Evolutionary conservation across 352 stramenopile species (phyloP), one percentile per base, ranked within the genome.

Genomic region (Hyaloperonospora brassicae): DNA sequence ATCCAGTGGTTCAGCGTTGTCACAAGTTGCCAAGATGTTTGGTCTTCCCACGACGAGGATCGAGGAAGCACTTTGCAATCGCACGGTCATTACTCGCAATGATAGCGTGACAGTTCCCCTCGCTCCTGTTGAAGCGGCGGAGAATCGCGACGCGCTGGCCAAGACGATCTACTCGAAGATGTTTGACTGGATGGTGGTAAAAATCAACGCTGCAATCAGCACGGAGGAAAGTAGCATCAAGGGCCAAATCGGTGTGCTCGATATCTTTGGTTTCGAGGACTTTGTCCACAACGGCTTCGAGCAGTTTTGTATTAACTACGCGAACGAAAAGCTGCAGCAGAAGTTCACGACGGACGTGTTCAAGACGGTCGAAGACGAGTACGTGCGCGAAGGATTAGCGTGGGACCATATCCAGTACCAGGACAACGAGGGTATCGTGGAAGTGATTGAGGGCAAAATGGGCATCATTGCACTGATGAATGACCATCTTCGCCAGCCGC

Each of bases 251-350:
- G 96, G 96, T 52, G 95, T 99, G 34, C 70, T 99, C 47, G 96
- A 99, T 89, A 99, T 99, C 66, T 99, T 98, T 66, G 96, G 96
- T 35, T 99, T 99, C 61, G 96, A 99, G 71, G 96, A 97, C 61
- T 99, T 99, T 57, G 85, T 70, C 13, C 84, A 93, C 55, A 96
- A 96, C 59, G 85, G 86, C 44, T 96, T 96, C 56, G 87, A 96
- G 57, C 87, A 96, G 62, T 95, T 96, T 55, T 93, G 87, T 49
- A 96, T 96, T 68, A 96, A 96, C 68, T 96, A 96, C 54, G 87
- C 87, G 25, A 96, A 96, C 68, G 89, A 95, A 64, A 79, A 95
- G 78, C 57, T 94, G 50, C 84, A 94, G 61, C 84, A 94, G 47
- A 84, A 98, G 89, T 91, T 97, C 74, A 77, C 97, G 74, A 87